A percentile compares a stretch with the other conserved stretches of the same genome.
These are phyloP conservation scores for Sistotremastrum suecicum DNA, from an alignment of 768 basidiomycete species.

Conservation along the genomic window DNA sequence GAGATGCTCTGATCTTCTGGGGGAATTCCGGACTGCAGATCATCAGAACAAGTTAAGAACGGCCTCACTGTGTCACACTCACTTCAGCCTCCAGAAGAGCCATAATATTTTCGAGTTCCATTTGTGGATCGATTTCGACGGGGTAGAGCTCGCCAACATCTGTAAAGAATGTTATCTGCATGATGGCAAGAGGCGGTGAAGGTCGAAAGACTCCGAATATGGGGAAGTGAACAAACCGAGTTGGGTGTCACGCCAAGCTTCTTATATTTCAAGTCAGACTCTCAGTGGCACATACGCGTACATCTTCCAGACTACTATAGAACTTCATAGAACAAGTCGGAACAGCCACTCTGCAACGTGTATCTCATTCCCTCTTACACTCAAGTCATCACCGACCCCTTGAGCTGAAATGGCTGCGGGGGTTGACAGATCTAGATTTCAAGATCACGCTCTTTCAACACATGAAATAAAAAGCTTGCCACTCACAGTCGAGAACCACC, in stretches of 20 bases:
- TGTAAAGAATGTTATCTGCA: slow-evolving; percentile 62
- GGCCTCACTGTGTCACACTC: slow-evolving; percentile 14
- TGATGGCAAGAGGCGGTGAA: slow-evolving; percentile 22
- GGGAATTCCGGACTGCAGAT: slow-evolving; percentile 56
- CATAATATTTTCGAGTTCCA: slow-evolving; percentile 88
- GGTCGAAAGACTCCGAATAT: slow-evolving; percentile 18
- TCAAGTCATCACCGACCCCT: slow-evolving; percentile 1
- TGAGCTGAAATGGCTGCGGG: slow-evolving; percentile 15
- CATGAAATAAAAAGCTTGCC: neutral
- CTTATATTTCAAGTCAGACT: too few species aligned
- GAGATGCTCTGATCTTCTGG: slow-evolving; percentile 59
- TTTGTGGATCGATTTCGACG: slow-evolving; percentile 77
- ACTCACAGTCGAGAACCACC: slow-evolving; percentile 61
- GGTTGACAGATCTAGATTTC: slow-evolving; percentile 19
- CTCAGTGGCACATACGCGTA: too few species aligned
- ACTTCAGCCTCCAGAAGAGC: slow-evolving; percentile 95
- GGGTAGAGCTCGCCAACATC: slow-evolving; percentile 49
- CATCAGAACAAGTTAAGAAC: neutral
- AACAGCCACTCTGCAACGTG: neutral
- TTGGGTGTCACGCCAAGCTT: too few species aligned
- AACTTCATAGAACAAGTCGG: too few species aligned
- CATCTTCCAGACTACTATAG: too few species aligned
- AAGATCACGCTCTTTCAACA: neutral
- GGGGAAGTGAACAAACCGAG: too few species aligned
- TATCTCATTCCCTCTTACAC: neutral